phyloP scores from a whole-genome alignment of 2,329 filamentous ascomycete species.

The Sporothrix variecibatus region DNA sequence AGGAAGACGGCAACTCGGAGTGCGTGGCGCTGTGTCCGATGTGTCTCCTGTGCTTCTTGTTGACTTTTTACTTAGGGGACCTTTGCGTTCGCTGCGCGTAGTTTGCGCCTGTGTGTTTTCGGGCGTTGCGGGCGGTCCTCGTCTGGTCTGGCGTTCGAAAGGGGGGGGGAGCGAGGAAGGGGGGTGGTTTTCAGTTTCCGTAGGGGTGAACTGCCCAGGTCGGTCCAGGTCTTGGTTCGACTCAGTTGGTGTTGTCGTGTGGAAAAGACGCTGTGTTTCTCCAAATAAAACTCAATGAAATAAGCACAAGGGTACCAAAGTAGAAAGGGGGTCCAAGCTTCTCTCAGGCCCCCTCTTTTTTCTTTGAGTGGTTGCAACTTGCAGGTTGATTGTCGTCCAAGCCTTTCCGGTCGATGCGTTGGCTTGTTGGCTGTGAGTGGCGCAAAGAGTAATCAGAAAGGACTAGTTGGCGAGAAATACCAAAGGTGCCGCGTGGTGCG shows the following conservation, averaged over 20 bases:
- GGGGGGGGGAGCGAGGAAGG: neutral
- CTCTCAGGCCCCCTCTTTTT: neutral
- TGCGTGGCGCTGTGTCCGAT: constrained; percentile 3
- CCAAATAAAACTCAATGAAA: constrained; percentile 12
- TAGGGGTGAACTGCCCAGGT: neutral
- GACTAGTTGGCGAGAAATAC: neutral
- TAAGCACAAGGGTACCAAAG: neutral
- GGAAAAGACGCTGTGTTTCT: neutral
- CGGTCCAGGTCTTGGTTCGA: neutral
- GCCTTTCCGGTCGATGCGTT: neutral
- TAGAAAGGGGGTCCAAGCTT: constrained; percentile 16
- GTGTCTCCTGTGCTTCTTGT: neutral
- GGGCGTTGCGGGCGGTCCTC: neutral
- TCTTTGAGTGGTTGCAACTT: neutral
- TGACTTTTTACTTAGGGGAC: neutral
- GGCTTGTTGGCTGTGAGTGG: neutral
- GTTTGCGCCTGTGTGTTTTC: neutral
- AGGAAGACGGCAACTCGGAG: neutral
- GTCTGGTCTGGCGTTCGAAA: neutral
- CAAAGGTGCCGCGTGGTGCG: neutral
- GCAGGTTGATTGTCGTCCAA: neutral
- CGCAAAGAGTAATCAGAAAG: neutral
- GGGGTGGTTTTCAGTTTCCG: neutral
- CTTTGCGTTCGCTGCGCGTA: constrained; percentile 1
- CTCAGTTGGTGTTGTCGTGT: neutral